Evolutionary conservation across 768 basidiomycete species (phyloP), one percentile per base, ranked within the genome.

Genomic region (Kondoa malvinella): DNA sequence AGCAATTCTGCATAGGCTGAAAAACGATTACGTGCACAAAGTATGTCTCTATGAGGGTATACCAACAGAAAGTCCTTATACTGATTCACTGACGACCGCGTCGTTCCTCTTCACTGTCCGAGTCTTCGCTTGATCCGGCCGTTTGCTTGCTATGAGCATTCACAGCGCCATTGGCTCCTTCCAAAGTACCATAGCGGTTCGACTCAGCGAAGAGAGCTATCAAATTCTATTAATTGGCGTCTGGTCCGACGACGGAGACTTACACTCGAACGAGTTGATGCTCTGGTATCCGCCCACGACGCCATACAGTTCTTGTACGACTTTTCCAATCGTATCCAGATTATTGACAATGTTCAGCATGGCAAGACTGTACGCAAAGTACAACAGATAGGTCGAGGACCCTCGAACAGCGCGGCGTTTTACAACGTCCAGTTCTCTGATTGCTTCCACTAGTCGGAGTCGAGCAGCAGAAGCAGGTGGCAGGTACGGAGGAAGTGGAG

Each of bases 401-500:
- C 84, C 87, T 72, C 86, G 84, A 16, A 87, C 85, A 34, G 89
- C 85, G 2, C 89, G 82, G 62, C 84, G 85, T 72, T 84, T 86
- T n/a, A 95, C 89, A 12, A 94, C 84, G n/a, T 92, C 87, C 4
- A 96, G 81, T 56, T 81, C 80, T 32, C 89, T 80, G 71, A 97
- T 89, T 1, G 88, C 88, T 17, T 84, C 82, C 12, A 95, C 91
- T 76, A 99, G 78, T 4, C 84, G 83, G 66, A 86, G 82, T 64
- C 94, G 83, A 0, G 90, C 83, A 71, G 85, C 82, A 75, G 94
- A 92, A 0, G 88, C 94, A 0, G 92, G 92, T 1, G 95, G 95
- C 0, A 99, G 82, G 76, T 92, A 96, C 0, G 95, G 91, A 0
- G 95, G 92, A n/a, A 99, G 79, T 1, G 95, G 95, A 3, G 89